These are phyloP conservation scores for Beauveria sp. DNA, from an alignment of 2,329 filamentous ascomycete species.

Conservation along the genomic window DNA sequence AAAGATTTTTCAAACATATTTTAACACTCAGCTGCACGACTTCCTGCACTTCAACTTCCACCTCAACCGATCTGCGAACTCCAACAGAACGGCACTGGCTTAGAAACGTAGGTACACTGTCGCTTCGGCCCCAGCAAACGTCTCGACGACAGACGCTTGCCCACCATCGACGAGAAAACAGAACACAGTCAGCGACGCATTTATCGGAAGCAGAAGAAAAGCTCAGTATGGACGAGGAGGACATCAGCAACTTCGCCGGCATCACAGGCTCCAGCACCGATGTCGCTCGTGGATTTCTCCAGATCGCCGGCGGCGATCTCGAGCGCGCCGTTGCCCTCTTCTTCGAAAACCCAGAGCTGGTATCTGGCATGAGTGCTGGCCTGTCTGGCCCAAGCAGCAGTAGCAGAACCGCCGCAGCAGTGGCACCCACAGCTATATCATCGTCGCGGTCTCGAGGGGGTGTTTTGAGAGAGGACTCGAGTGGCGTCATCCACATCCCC, in stretches of 20 bases:
- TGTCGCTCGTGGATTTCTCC: slow-evolving; percentile 74
- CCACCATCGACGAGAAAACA: not conserved
- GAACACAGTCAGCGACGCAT: too few species aligned
- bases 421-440: slow-evolving; percentile 18
- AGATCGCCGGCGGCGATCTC: slow-evolving; percentile 75
- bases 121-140: not conserved
- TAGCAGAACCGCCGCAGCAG: slow-evolving; percentile 18
- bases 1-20: not conserved
- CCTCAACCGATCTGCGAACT: not conserved
- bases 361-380: slow-evolving; percentile 28
- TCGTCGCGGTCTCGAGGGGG: slow-evolving; percentile 16
- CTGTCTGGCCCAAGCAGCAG: slow-evolving; percentile 12
- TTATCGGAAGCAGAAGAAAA: too few species aligned
- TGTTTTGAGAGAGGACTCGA: slow-evolving; percentile 26
- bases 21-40: not conserved
- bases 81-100: not conserved
- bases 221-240: slow-evolving; percentile 41
- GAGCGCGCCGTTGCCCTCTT: slow-evolving; percentile 83
- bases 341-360: slow-evolving; percentile 76
- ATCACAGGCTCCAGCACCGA: slow-evolving; percentile 71
- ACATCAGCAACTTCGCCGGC: slow-evolving; percentile 68
- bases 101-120: not conserved
- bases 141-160: not conserved
- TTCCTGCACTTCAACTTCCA: not conserved
- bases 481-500: slow-evolving; percentile 60